phyloP scores from a whole-genome alignment of 2,329 filamentous ascomycete species.

The Trichoderma asperellum region DNA sequence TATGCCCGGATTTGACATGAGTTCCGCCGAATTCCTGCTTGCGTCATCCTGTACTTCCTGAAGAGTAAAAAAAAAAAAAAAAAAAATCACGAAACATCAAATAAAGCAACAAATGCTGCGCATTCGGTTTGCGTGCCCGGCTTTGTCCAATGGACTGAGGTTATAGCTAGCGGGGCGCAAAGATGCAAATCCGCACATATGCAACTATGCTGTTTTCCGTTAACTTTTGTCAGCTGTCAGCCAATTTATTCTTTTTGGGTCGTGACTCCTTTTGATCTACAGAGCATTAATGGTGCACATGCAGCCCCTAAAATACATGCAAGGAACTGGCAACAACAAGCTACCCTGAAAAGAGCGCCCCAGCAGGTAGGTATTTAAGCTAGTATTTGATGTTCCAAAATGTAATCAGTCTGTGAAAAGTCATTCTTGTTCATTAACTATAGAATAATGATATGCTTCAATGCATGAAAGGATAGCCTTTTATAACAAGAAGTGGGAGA shows the following conservation, averaged over 20 bases:
- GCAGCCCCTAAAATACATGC: neutral
- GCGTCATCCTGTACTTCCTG: neutral
- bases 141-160: neutral
- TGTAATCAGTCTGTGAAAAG: neutral
- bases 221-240: constrained; percentile 12
- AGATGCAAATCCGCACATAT: neutral
- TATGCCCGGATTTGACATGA: neutral
- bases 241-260: neutral
- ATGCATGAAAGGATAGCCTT: neutral
- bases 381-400: neutral
- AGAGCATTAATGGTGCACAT: too few relatives aligned
- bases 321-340: neutral
- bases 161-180: neutral
- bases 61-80: neutral
- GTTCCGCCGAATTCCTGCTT: neutral
- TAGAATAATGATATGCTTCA: too few relatives aligned
- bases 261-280: neutral
- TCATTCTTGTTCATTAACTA: neutral
- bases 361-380: neutral
- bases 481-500: neutral
- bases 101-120: neutral
- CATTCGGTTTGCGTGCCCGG: neutral
- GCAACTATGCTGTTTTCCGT: neutral
- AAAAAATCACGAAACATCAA: neutral
- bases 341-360: neutral